Evolutionary conservation across 805 yeast species (phyloP).

Genomic region (Clavispora fructus): DNA sequence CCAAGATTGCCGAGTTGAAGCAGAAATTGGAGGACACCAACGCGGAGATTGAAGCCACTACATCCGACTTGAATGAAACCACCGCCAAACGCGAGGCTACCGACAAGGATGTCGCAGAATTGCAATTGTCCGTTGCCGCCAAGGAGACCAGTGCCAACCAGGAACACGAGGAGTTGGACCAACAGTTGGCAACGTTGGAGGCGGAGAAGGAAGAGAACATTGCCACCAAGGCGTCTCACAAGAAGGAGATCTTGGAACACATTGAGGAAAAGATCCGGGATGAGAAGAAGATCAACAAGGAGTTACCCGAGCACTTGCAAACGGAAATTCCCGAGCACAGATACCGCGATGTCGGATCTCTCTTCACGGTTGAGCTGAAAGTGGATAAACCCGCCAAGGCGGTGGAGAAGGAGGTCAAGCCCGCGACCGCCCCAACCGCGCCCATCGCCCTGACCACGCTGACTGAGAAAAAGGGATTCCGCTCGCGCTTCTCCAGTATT

Average conservation of each 20-base stretch:
- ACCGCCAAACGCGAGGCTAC: slow-evolving; percentile 35
- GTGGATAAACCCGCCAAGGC: background rate
- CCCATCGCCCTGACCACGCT: background rate
- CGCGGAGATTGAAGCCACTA: slow-evolving; percentile 28
- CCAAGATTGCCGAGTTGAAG: slow-evolving; percentile 40
- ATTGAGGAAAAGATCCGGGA: slow-evolving; percentile 38
- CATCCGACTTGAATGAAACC: slow-evolving; percentile 27
- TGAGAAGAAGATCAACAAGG: slow-evolving; percentile 43
- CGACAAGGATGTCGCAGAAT: slow-evolving; percentile 33
- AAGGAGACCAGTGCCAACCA: slow-evolving; percentile 24
- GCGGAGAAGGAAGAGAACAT: slow-evolving; percentile 32
- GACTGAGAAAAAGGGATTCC: slow-evolving; percentile 10
- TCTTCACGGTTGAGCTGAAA: slow-evolving; percentile 27
- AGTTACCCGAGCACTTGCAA: slow-evolving; percentile 50
- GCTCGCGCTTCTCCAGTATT: slow-evolving; percentile 10
- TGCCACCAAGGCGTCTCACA: slow-evolving; percentile 32
- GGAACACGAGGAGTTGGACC: slow-evolving; percentile 32
- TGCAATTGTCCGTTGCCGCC: slow-evolving; percentile 20
- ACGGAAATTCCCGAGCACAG: slow-evolving; percentile 29
- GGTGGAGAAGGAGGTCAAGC: background rate
- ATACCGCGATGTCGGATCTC: slow-evolving; percentile 34
- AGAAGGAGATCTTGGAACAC: slow-evolving; percentile 26
- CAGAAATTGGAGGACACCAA: slow-evolving; percentile 40
- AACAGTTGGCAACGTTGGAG: slow-evolving; percentile 38
- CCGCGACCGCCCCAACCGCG: slow-evolving; percentile 2